Conservation (phyloP, 73 alveolate genomes). For the Tetrahymena malaccensis region DNA sequence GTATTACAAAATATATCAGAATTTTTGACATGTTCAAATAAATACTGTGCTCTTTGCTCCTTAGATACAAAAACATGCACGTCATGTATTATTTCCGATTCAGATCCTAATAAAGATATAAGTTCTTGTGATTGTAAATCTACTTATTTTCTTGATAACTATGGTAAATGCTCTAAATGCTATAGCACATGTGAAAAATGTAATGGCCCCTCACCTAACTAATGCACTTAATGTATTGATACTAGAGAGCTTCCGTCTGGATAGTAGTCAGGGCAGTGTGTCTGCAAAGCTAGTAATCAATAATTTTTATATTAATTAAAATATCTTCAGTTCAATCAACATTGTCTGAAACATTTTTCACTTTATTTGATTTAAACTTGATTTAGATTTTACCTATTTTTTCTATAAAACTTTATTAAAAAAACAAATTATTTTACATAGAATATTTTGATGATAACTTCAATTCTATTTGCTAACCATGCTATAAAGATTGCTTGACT, state of each 20-base stretch:
- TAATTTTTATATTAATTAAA: background rate
- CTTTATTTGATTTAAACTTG: background rate
- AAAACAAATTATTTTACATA: background rate
- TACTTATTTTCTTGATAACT: background rate
- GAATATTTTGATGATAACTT: background rate
- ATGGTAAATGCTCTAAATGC: background rate
- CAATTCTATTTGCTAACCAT: background rate
- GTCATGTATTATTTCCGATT: background rate
- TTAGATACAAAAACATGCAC: background rate
- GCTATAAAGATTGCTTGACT: background rate
- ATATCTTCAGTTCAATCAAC: background rate
- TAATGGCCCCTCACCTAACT: background rate
- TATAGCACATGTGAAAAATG: background rate
- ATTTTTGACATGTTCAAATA: background rate
- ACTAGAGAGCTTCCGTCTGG: background rate
- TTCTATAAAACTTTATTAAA: background rate
- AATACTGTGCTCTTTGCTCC: background rate
- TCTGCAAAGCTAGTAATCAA: background rate
- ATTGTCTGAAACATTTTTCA: too few species aligned
- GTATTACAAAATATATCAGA: background rate
- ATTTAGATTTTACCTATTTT: background rate
- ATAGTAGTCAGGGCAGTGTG: background rate
- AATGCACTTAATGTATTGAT: background rate
- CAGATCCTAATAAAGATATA: background rate
- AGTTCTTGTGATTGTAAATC: background rate